Percentiles rank a stretch among this genome's conserved stretches.
Evolutionary conservation across 176 grass and related monocot species (phyloP).

Genomic region (Aegilops umbellulata): DNA sequence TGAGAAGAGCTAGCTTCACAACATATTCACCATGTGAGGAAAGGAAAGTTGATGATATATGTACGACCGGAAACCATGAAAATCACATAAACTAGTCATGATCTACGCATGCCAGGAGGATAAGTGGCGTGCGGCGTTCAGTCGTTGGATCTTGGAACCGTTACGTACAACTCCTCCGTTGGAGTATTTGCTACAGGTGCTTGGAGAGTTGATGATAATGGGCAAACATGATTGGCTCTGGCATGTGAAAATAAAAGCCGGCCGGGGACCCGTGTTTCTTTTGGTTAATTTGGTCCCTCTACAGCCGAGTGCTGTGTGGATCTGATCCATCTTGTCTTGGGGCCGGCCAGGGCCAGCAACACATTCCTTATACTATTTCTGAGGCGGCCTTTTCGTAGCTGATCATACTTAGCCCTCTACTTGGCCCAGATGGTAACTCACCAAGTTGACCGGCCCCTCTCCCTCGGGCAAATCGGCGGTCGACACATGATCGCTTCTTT

Average conservation of each 20-base stretch:
- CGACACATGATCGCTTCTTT: slow-evolving; percentile 20
- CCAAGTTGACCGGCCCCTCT: slow-evolving; percentile 22
- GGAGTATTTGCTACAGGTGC: too few relatives aligned
- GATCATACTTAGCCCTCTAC: background rate
- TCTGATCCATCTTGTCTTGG: slow-evolving; percentile 12
- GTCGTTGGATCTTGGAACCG: too few relatives aligned
- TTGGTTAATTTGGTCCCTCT: background rate
- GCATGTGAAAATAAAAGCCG: background rate
- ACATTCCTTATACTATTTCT: background rate
- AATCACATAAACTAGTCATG: too few relatives aligned
- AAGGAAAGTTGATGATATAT: too few relatives aligned
- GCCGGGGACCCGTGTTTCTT: background rate
- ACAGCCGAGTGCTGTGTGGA: background rate
- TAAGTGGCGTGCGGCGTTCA: too few relatives aligned
- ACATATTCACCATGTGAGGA: too few relatives aligned
- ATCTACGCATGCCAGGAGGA: too few relatives aligned
- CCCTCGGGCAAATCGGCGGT: background rate
- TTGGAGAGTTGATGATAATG: background rate
- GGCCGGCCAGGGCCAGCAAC: background rate
- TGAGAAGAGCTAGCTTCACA: too few relatives aligned
- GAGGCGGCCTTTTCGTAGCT: background rate
- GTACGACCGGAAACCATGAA: too few relatives aligned
- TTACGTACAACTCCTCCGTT: too few relatives aligned
- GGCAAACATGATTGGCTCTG: background rate
- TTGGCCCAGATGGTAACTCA: background rate